Evolutionary conservation across 202 grass and related monocot species (phyloP).

Genomic region (Alloteropsis angusta): DNA sequence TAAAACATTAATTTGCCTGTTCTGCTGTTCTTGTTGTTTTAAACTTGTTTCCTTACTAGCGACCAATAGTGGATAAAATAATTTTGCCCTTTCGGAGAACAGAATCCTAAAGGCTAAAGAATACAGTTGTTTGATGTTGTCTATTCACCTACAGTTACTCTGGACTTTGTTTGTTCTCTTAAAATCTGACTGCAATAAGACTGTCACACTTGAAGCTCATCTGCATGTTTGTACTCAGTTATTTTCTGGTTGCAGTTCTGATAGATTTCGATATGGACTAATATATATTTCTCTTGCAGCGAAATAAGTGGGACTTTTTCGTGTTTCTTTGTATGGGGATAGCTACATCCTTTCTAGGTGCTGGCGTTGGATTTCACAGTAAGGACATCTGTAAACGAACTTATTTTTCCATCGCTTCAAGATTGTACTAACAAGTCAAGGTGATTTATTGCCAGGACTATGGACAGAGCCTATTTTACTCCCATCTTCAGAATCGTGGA

Average conservation of each 20-base stretch:
- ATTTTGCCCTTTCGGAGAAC: not conserved
- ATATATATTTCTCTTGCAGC: slow-evolving; percentile 45
- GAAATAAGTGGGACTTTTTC: slow-evolving; percentile 92
- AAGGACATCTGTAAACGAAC: slow-evolving; percentile 31
- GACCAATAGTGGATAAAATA: not conserved
- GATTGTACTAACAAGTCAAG: slow-evolving; percentile 11
- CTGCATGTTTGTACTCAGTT: slow-evolving; percentile 9
- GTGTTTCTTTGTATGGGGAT: slow-evolving; percentile 85
- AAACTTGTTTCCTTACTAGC: not conserved
- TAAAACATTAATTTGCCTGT: not conserved
- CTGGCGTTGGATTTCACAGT: slow-evolving; percentile 64
- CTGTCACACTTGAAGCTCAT: not conserved
- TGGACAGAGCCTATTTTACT: slow-evolving; percentile 57
- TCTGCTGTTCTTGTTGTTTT: not conserved
- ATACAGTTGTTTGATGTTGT: not conserved
- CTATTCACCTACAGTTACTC: not conserved
- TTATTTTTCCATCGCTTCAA: slow-evolving; percentile 9
- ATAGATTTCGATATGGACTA: slow-evolving; percentile 7
- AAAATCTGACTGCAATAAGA: slow-evolving; percentile 3
- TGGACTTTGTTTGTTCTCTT: not conserved
- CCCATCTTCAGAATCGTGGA: slow-evolving; percentile 64
- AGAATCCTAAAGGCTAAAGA: not conserved
- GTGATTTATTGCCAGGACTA: slow-evolving; percentile 53
- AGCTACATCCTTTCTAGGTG: slow-evolving; percentile 48
- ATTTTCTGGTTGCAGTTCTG: not conserved